phyloP scores from a whole-genome alignment of 2,329 filamentous ascomycete species.

The Ramularia collo-cygni region DNA sequence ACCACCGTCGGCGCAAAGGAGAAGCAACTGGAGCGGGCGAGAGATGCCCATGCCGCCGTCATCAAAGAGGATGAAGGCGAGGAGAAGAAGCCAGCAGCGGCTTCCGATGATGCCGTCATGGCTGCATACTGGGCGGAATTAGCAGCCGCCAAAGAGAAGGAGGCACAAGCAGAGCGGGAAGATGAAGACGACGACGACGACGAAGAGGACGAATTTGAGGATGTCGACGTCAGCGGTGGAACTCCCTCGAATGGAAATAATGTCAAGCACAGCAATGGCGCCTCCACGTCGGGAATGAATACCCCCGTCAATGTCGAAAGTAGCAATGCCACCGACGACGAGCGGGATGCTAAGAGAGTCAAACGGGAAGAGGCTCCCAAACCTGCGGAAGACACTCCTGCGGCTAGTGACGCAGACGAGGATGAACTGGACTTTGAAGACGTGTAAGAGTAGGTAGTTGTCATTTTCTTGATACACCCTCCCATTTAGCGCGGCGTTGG shows the following conservation, averaged over 20 bases:
- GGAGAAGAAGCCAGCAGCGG: conserved; percentile 26
- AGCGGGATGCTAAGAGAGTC: conserved; percentile 52
- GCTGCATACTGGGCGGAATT: conserved; percentile 63
- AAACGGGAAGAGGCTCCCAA: conserved; percentile 45
- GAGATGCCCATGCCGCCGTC: conserved; percentile 31
- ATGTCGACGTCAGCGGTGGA: conserved; percentile 43
- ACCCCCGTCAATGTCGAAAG: conserved; percentile 23
- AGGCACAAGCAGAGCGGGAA: conserved; percentile 35
- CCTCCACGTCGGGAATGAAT: conserved; percentile 25
- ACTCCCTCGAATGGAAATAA: conserved; percentile 23
- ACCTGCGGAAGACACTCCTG: conserved; percentile 30
- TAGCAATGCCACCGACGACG: conserved; percentile 33
- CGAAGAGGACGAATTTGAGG: conserved; percentile 47
- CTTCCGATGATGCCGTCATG: conserved; percentile 50
- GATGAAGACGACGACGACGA: conserved; percentile 47
- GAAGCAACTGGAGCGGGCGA: conserved; percentile 34
- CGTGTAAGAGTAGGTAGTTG: too few species aligned
- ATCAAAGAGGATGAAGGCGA: conserved; percentile 42
- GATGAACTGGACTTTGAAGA: conserved; percentile 45
- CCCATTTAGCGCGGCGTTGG: conserved; percentile 10
- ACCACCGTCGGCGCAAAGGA: conserved; percentile 38
- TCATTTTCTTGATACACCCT: too few species aligned
- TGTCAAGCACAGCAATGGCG: conserved; percentile 11
- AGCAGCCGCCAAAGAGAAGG: conserved; percentile 51
- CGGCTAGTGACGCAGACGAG: conserved; percentile 36